A percentile compares a stretch with the other conserved stretches of the same genome.
These are phyloP conservation scores for Rhodotorula glutinis DNA, from an alignment of 1,284 basidiomycete genomes.

Conservation along the genomic window DNA sequence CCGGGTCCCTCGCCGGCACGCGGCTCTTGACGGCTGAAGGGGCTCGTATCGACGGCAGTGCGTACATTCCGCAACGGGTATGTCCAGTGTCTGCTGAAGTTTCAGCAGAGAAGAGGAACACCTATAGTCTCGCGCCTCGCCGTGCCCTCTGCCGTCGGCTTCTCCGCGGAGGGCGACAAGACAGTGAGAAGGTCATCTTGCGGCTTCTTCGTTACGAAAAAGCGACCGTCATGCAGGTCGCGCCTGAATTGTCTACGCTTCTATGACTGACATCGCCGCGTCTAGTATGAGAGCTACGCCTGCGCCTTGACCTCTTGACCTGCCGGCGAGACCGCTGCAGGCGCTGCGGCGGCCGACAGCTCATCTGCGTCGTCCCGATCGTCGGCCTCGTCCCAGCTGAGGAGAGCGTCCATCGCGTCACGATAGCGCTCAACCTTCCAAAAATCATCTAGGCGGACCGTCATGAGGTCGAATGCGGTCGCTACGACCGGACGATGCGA, in stretches of 20 bases:
- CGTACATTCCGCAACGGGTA: too few relatives aligned
- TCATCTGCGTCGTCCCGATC: slow-evolving; percentile 16
- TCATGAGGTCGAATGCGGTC: slow-evolving; percentile 76
- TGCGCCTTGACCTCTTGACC: too few relatives aligned
- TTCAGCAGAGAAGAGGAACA: too few relatives aligned
- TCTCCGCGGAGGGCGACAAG: background rate
- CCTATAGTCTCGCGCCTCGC: too few relatives aligned
- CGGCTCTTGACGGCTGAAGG: background rate
- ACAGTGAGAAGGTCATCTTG: background rate
- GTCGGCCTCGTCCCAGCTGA: slow-evolving; percentile 59
- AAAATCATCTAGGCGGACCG: slow-evolving; percentile 69
- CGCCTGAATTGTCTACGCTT: too few relatives aligned
- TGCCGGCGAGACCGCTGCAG: background rate
- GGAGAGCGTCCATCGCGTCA: slow-evolving; percentile 65
- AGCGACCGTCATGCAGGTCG: too few relatives aligned
- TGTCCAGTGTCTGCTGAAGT: too few relatives aligned
- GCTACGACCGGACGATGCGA: slow-evolving; percentile 55
- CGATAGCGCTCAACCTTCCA: slow-evolving; percentile 75
- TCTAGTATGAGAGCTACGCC: too few relatives aligned
- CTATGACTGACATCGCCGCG: too few relatives aligned
- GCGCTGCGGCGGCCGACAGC: background rate
- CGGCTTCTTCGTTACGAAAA: background rate
- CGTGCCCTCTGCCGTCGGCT: too few relatives aligned
- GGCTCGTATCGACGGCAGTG: too few relatives aligned
- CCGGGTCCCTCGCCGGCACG: too few relatives aligned